These are phyloP conservation scores for Calonectria multiphialidica DNA, from an alignment of 2,329 filamentous ascomycete genomes.

Conservation along the genomic window DNA sequence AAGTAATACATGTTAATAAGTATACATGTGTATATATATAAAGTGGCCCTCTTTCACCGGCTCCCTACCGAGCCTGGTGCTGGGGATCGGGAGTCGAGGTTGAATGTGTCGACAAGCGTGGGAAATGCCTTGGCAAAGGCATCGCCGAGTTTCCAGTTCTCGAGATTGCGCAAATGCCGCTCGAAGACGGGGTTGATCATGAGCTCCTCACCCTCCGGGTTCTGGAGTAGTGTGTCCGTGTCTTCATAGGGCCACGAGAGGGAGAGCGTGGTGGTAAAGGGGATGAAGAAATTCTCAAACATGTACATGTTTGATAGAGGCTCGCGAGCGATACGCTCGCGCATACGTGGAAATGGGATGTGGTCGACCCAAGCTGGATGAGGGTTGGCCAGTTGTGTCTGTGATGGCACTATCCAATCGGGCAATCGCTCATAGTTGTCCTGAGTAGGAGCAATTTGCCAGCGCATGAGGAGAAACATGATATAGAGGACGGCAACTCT, in stretches of 20 bases:
- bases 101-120: conserved; percentile 45
- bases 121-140: conserved; percentile 77
- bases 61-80: conserved; percentile 35
- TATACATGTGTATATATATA: not conserved
- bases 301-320: conserved; percentile 64
- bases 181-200: conserved; percentile 91
- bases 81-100: conserved; percentile 36
- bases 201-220: conserved; percentile 71
- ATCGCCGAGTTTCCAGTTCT: conserved; percentile 86
- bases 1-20: not conserved
- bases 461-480: conserved; percentile 90
- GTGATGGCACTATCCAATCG: conserved; percentile 76
- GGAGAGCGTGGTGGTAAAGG: conserved; percentile 80
- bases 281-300: conserved; percentile 87
- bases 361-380: conserved; percentile 90
- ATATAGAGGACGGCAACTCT: conserved; percentile 84
- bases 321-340: conserved; percentile 71
- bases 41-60: conserved; percentile 11
- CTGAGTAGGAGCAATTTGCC: conserved; percentile 83
- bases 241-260: conserved; percentile 89
- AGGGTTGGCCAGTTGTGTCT: conserved; percentile 72
- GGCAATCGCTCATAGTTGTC: conserved; percentile 86
- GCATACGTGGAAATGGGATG: conserved; percentile 82
- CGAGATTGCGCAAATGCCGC: conserved; percentile 77
- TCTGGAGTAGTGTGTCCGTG: conserved; percentile 74